phyloP scores from a whole-genome alignment of 257 asterid genomes.

The Galeopsis tetrahit region DNA sequence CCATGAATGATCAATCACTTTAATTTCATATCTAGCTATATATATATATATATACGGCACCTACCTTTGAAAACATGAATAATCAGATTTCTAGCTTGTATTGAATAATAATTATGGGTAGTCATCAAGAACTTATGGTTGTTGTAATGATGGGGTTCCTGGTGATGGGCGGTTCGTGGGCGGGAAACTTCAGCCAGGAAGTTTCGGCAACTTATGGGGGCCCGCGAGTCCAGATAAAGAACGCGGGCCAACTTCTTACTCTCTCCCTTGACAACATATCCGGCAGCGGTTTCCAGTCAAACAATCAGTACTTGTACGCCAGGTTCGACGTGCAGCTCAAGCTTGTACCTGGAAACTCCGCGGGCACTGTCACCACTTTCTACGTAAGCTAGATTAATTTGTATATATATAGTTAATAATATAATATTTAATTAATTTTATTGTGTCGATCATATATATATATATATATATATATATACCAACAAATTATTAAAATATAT shows the following conservation, averaged over 20 bases:
- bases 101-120: background rate
- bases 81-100: background rate
- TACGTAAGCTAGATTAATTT: conserved; percentile 42
- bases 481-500: no score
- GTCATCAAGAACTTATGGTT: no score
- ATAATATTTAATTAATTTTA: no score
- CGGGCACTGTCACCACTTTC: conserved; percentile 78
- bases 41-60: conserved; percentile 38
- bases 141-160: conserved; percentile 37
- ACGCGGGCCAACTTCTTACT: conserved; percentile 52
- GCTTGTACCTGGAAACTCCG: conserved; percentile 66
- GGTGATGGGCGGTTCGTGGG: conserved; percentile 42
- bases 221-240: conserved; percentile 42
- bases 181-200: conserved; percentile 61
- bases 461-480: no score
- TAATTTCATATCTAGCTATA: no score
- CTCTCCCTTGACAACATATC: conserved; percentile 61
- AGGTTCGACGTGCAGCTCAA: conserved; percentile 68
- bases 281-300: conserved; percentile 73
- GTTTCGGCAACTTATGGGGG: conserved; percentile 53
- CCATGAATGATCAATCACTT: no score
- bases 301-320: conserved; percentile 46
- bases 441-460: no score
- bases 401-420: no score
- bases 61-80: background rate